Evolutionary conservation across 306 rosid genomes (phyloP), one percentile per base, ranked within the genome.

Genomic region (Abrus pulchellus): DNA sequence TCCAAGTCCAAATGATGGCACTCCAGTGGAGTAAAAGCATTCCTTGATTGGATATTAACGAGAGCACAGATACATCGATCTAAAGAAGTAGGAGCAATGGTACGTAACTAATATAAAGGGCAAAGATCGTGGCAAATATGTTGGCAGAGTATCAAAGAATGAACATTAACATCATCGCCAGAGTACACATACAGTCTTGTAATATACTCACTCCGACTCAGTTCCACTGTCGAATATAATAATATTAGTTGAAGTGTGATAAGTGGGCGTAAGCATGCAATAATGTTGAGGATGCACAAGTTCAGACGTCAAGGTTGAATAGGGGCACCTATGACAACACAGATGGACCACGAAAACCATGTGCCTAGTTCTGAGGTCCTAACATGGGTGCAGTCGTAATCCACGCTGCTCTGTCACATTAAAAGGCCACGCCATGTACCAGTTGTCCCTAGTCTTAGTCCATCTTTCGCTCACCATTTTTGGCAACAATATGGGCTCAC

Each of bases 351-450:
- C 82, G 41, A 36, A 64, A 68, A 55, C 29, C 82, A 78, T 68
- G 82, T 68, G 82, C 82, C 68, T 47, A 47, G 28, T 14, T 61
- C 80, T 75, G 69, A 75, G 60, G 29, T 50, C 38, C 49, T 48
- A 62, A 75, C 68, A 77, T 75, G 81, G 84, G 59, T 61, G 79
- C 54, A 68, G 81, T 82, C 77, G 13, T 30, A 75, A n/a, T 75
- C 77, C 76, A 75, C 75, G 73, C 73, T 68, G 14, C 78, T 69
- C 61, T 76, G 82, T 69, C 85, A 76, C 78, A 75, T 48, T 75
- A 48, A 82, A n/a, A 63, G 74, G 32, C 72, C 77, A 75, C 64
- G 49, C 69, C 65, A 82, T 59, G 74, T 68, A 54, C 75, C 75
- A 74, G 53, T 73, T 65, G 44, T 34, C 30, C 48, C 53, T 12